Evolutionary conservation across 73 alveolate species (phyloP).

Genomic region (Tetrahymena malaccensis): DNA sequence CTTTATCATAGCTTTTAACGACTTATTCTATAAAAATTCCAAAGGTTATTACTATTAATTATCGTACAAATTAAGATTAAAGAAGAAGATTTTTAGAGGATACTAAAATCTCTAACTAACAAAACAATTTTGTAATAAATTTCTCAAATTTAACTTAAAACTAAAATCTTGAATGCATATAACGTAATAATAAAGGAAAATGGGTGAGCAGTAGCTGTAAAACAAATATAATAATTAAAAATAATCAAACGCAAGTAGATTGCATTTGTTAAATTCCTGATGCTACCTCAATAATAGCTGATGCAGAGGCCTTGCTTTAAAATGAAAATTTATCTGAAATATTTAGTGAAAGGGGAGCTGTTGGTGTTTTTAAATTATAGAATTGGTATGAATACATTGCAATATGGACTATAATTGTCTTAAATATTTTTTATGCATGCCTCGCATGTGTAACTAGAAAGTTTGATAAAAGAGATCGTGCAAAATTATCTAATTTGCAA

Average conservation of each 20-base stretch:
- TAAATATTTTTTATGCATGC: background rate
- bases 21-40: too few species aligned
- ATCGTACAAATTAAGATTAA: too few species aligned
- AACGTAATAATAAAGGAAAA: background rate
- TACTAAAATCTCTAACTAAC: too few species aligned
- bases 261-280: background rate
- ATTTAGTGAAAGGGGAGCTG: background rate
- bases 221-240: background rate
- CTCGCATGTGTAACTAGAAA: background rate
- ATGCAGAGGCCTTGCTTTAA: background rate
- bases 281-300: background rate
- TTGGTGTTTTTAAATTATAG: background rate
- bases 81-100: too few species aligned
- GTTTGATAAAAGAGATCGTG: background rate
- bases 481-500: too few species aligned
- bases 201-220: background rate
- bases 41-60: too few species aligned
- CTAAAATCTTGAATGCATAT: background rate
- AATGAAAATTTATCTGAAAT: background rate
- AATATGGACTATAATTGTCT: background rate
- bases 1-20: too few species aligned
- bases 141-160: too few species aligned
- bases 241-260: background rate
- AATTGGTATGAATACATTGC: background rate
- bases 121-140: too few species aligned